phyloP scores from a whole-genome alignment of 495 filamentous ascomycete species.

The Staphylotrichum longicolle region DNA sequence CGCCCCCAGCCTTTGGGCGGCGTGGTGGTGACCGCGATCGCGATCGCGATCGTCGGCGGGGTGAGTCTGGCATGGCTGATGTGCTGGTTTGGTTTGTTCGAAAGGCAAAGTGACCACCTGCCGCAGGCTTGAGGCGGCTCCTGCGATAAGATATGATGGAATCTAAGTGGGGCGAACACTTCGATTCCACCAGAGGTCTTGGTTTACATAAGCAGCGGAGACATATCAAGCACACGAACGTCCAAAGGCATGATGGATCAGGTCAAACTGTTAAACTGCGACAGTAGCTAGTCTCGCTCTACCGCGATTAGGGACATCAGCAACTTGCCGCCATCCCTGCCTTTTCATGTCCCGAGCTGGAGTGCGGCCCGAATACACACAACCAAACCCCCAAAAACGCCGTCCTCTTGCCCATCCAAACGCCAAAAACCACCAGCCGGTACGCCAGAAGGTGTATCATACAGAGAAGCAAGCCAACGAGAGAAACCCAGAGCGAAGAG shows the following conservation, averaged over 20 bases:
- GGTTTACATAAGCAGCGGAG: no score
- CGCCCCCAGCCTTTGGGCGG: constrained; percentile 43
- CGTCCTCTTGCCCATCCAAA: constrained; percentile 33
- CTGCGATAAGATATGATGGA: no score
- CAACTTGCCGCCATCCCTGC: constrained; percentile 12
- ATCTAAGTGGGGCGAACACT: no score
- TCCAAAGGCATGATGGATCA: no score
- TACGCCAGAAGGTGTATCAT: constrained; percentile 38
- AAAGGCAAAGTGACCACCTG: neutral
- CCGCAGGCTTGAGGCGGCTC: no score
- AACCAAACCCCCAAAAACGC: constrained; percentile 31
- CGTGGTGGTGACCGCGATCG: constrained; percentile 36
- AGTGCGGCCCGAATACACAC: constrained; percentile 27
- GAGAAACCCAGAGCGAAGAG: constrained; percentile 14
- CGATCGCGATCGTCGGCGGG: constrained; percentile 35
- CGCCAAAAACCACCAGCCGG: constrained; percentile 34
- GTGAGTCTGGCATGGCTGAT: constrained; percentile 31
- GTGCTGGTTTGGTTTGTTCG: neutral
- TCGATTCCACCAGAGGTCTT: no score
- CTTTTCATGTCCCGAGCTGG: constrained; percentile 27
- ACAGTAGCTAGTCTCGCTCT: neutral
- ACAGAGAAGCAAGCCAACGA: constrained; percentile 31
- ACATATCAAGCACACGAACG: no score
- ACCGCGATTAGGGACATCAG: neutral
- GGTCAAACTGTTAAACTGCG: no score